Evolutionary conservation across 257 asterid genomes (phyloP).

Genomic region (Ehretia macrophylla): DNA sequence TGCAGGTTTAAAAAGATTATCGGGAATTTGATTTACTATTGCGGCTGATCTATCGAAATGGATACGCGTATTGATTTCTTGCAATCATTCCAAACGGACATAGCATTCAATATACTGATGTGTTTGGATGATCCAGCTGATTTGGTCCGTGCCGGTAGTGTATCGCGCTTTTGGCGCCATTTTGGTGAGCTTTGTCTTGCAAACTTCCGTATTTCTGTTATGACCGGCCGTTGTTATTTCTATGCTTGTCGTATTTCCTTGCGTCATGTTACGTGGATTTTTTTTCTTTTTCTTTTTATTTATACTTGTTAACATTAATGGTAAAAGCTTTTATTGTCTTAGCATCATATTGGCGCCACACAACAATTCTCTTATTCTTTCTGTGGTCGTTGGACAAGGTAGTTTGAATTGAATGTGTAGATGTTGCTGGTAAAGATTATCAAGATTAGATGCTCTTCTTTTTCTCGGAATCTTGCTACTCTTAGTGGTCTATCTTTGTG

Average conservation of each 20-base stretch:
- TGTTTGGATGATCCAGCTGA: slow-evolving; percentile 68
- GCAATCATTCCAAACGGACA: slow-evolving; percentile 44
- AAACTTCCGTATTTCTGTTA: background rate
- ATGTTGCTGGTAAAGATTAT: no score
- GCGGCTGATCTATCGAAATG: slow-evolving; percentile 10
- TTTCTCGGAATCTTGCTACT: no score
- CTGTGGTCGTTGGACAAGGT: background rate
- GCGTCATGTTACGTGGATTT: background rate
- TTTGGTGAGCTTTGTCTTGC: slow-evolving; percentile 30
- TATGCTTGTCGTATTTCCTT: background rate
- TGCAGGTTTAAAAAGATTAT: slow-evolving; percentile 6
- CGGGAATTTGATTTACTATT: slow-evolving; percentile 1
- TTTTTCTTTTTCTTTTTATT: no score
- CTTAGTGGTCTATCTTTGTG: no score
- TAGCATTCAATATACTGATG: slow-evolving; percentile 39
- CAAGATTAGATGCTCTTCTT: no score
- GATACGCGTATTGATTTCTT: slow-evolving; percentile 43
- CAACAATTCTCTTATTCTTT: background rate
- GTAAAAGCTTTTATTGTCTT: background rate
- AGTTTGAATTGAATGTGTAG: background rate
- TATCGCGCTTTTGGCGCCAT: slow-evolving; percentile 57
- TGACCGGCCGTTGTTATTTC: background rate
- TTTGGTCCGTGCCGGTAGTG: slow-evolving; percentile 51
- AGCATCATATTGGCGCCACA: background rate
- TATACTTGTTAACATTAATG: background rate